phyloP scores from a whole-genome alignment of 106 monocot species.

The Gastrodia elata region DNA sequence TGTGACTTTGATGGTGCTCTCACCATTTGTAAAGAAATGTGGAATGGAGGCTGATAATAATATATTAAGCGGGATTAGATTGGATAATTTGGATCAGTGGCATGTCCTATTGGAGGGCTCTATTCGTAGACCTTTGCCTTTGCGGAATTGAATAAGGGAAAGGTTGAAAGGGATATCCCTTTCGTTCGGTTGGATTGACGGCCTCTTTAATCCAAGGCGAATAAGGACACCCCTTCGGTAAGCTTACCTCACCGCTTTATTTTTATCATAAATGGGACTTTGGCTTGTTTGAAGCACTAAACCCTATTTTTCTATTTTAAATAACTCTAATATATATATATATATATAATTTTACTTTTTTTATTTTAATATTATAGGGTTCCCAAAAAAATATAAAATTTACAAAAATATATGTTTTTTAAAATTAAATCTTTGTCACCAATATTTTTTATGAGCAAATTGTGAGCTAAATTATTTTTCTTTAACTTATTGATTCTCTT shows the following conservation, averaged over 20 bases:
- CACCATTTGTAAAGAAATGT: not conserved
- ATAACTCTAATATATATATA: too few species aligned
- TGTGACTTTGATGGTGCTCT: not conserved
- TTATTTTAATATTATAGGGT: too few species aligned
- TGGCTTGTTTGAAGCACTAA: too few species aligned
- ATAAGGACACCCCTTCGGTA: not conserved
- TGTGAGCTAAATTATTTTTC: too few species aligned
- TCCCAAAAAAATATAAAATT: too few species aligned
- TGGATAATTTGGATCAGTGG: not conserved
- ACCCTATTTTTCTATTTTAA: too few species aligned
- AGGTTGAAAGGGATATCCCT: slow-evolving; percentile 1
- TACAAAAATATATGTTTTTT: too few species aligned
- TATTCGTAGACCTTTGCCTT: not conserved
- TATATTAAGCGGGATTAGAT: not conserved
- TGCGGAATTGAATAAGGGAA: slow-evolving; percentile 4
- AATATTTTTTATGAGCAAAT: too few species aligned
- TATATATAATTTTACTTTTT: too few species aligned
- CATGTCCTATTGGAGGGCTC: slow-evolving; percentile 1
- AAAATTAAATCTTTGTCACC: too few species aligned
- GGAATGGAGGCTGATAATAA: not conserved
- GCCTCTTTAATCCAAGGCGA: not conserved
- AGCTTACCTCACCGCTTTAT: not conserved
- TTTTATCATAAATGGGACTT: not conserved
- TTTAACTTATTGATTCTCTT: too few species aligned
- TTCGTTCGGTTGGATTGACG: not conserved